Percentiles rank a stretch among this genome's conserved stretches.
Evolutionary conservation across 139 green algal genomes (phyloP).

Genomic region (Penium margaritaceum): DNA sequence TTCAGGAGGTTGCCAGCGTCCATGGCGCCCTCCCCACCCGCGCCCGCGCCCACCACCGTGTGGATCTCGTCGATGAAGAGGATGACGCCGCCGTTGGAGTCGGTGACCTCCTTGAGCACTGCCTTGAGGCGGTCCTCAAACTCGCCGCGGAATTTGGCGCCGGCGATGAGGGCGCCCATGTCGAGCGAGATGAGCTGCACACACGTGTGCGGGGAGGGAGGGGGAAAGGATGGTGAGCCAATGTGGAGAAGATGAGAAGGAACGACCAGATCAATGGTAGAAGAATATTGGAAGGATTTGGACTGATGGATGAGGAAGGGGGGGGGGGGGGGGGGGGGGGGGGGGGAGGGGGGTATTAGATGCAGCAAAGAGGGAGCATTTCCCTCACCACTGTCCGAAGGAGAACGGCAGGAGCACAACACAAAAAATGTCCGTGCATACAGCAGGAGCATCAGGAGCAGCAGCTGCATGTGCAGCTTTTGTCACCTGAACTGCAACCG

Average conservation of each 20-base stretch:
- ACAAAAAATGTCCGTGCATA: no score
- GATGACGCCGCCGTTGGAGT: slow-evolving; percentile 73
- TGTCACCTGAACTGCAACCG: no score
- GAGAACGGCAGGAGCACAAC: no score
- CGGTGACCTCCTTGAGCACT: slow-evolving; percentile 54
- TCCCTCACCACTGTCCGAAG: no score
- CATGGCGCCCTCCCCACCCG: slow-evolving; percentile 71
- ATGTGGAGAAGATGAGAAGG: no score
- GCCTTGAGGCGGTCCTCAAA: slow-evolving; percentile 97
- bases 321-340: background rate
- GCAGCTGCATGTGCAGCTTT: no score
- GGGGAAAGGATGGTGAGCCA: no score
- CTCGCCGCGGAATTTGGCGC: slow-evolving; percentile 94
- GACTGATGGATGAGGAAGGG: background rate
- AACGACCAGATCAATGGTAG: no score
- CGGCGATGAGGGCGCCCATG: slow-evolving; percentile 89
- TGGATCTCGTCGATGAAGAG: slow-evolving; percentile 99
- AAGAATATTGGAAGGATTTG: no score
- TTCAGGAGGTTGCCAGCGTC: slow-evolving; percentile 95
- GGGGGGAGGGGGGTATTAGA: background rate
- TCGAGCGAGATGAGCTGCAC: slow-evolving; percentile 66
- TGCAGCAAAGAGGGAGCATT: background rate
- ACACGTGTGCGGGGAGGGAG: no score
- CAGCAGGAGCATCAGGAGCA: no score
- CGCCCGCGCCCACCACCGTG: slow-evolving; percentile 75